These are phyloP conservation scores for Verticillium longisporum DNA, from an alignment of 2,329 filamentous ascomycete species.

Conservation along the genomic window DNA sequence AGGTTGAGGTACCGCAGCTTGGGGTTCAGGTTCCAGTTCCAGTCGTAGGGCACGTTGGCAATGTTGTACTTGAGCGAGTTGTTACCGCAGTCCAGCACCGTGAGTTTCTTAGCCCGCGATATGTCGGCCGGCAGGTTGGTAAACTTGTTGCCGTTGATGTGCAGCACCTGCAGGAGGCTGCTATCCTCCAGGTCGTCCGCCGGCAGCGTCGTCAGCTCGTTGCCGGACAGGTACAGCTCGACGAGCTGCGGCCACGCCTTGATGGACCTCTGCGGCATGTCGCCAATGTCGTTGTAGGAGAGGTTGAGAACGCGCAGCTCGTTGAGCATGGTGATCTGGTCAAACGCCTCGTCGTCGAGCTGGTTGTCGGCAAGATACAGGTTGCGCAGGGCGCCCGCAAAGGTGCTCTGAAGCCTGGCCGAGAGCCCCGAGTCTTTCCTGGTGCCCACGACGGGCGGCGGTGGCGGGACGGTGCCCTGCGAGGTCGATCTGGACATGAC, in stretches of 20 bases:
- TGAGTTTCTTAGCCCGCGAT: conserved; percentile 85
- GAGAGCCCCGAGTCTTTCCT: conserved; percentile 89
- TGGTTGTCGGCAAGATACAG: conserved; percentile 90
- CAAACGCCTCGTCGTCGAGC: conserved; percentile 90
- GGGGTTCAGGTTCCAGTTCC: conserved; percentile 99
- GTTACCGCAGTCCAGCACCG: conserved; percentile 89
- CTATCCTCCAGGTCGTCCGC: conserved; percentile 91
- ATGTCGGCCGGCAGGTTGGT: conserved; percentile 93
- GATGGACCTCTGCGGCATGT: conserved; percentile 83
- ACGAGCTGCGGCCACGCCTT: conserved; percentile 84
- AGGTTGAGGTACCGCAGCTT: conserved; percentile 93
- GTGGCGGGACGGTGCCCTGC: conserved; percentile 31
- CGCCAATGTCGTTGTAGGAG: conserved; percentile 90
- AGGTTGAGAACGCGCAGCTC: conserved; percentile 87
- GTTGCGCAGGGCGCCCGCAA: conserved; percentile 77
- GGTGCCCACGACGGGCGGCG: conserved; percentile 35
- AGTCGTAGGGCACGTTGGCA: conserved; percentile 97
- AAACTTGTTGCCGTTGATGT: conserved; percentile 97
- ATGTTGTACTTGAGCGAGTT: conserved; percentile 98
- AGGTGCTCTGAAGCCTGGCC: conserved; percentile 74
- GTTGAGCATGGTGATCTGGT: conserved; percentile 74
- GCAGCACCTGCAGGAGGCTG: conserved; percentile 78
- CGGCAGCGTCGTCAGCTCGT: conserved; percentile 84
- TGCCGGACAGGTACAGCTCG: conserved; percentile 91
- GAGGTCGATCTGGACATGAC: conserved; percentile 61